Evolutionary conservation across 345 rosid species (phyloP).

Genomic region (Brassica juncea): DNA sequence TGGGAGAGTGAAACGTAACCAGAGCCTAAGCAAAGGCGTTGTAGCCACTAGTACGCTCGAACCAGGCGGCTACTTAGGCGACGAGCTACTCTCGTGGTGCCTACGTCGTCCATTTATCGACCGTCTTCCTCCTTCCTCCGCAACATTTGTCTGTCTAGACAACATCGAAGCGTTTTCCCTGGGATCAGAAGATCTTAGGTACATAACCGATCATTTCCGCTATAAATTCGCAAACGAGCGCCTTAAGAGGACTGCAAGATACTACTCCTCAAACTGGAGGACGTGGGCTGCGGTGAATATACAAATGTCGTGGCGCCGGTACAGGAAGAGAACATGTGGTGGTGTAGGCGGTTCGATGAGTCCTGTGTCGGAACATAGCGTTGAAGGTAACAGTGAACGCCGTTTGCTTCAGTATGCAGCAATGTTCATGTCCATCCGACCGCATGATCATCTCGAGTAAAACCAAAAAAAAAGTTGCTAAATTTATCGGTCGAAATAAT

Average conservation of each 20-base stretch:
- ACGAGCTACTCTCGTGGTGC: conserved; percentile 92
- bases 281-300: conserved; percentile 93
- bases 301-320: conserved; percentile 74
- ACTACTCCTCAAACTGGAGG: conserved; percentile 89
- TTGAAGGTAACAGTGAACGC: conserved; percentile 51
- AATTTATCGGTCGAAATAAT: background rate
- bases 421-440: conserved; percentile 75
- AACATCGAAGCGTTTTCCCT: conserved; percentile 71
- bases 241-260: conserved; percentile 78
- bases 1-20: conserved; percentile 62
- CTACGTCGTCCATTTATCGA: conserved; percentile 83
- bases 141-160: conserved; percentile 68
- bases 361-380: conserved; percentile 43
- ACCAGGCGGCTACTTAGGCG: conserved; percentile 84
- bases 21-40: conserved; percentile 73
- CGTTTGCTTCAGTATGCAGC: conserved; percentile 73
- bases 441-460: conserved; percentile 85
- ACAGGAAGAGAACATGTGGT: conserved; percentile 58
- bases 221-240: conserved; percentile 73
- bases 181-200: conserved; percentile 57
- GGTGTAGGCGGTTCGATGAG: conserved; percentile 47
- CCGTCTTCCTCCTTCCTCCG: conserved; percentile 86
- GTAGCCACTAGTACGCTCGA: conserved; percentile 67
- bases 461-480: background rate
- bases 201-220: conserved; percentile 86